Base-by-base conservation (phyloP, 2,329 filamentous ascomycete genomes). In the Claviceps sp. region DNA sequence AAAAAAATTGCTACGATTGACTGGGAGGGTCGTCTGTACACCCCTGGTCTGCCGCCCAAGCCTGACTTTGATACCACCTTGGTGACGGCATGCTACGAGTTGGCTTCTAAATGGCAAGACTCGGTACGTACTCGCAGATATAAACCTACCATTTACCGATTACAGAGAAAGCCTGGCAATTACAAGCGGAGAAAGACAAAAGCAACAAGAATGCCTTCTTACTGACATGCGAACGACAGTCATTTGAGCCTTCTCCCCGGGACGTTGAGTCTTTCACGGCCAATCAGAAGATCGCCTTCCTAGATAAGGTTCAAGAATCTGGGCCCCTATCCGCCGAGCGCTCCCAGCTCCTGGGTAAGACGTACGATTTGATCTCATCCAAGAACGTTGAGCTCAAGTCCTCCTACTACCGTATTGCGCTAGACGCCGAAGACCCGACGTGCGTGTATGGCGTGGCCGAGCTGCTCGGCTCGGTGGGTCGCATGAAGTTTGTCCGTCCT, bases 401-500 rank as follows among this genome's bases (percentile, higher is more conserved):
- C 16, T 79, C 90, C 1, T 97, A 88, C 69, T 85, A 88, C 62
- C 78, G 81, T 51, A 78, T 96, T 37, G 87, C 87, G 1, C 76
- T 98, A 62, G 79, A 79, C 60, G 85, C 87, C 13, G 79, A 82
- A 53, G 86, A 89, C 60, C 67, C 76, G 50, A 78, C 74, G 53
- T 79, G 85, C 40, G 88, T 91, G 61, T 65, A 79, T 54, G 83
- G 84, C 1, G 81, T 88, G 0, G 82, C 85, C 1, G 79, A 86
- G 54, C 72, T 96, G 52, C 73, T 97, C 41, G 86, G 87, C 37
- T 76, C 77, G 50, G 89, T 96, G 24, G 93, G 93, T 13, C 76
- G 93, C 53, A 97, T 98, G 93, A 97, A 97, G 77, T 97, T 91
- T 67, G 91, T 97, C 54, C 76, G 91, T 47, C 88, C 91, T 22